These are phyloP conservation scores for Ustilago curta DNA, from an alignment of 1,284 basidiomycete genomes.

Conservation along the genomic window DNA sequence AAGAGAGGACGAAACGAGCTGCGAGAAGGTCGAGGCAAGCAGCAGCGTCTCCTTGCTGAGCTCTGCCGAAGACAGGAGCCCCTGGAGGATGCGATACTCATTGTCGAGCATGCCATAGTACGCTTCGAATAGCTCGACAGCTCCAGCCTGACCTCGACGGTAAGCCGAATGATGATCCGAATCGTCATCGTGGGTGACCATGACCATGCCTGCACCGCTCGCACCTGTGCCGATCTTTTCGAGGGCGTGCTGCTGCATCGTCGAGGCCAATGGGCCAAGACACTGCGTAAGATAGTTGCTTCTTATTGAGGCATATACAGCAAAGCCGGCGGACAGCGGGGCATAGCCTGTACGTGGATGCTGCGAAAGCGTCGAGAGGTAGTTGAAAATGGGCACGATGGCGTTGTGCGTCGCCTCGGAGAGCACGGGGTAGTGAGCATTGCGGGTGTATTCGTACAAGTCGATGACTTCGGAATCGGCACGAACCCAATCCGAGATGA, in stretches of 20 bases:
- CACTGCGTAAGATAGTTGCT: conserved; percentile 50
- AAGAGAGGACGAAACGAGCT: conserved; percentile 39
- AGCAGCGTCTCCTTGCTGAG: conserved; percentile 43
- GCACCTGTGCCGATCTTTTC: conserved; percentile 53
- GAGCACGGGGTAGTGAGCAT: conserved; percentile 44
- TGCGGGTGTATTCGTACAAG: conserved; percentile 43
- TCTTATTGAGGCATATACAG: conserved; percentile 44
- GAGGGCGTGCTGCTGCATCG: conserved; percentile 45
- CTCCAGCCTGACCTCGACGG: conserved; percentile 46
- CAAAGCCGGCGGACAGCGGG: conserved; percentile 51
- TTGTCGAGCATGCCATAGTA: conserved; percentile 58
- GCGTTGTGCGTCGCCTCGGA: conserved; percentile 51
- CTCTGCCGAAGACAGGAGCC: conserved; percentile 42
- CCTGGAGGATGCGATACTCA: conserved; percentile 50
- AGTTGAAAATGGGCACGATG: conserved; percentile 56
- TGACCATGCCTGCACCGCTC: conserved; percentile 48
- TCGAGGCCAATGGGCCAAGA: conserved; percentile 31
- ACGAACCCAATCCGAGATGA: conserved; percentile 60
- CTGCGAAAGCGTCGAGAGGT: conserved; percentile 52
- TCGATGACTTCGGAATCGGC: conserved; percentile 62
- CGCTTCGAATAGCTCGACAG: conserved; percentile 52
- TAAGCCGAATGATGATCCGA: conserved; percentile 40
- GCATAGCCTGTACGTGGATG: conserved; percentile 54
- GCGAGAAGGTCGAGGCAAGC: conserved; percentile 43
- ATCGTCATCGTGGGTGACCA: conserved; percentile 53